These are phyloP conservation scores for Mycena latifolia DNA, from an alignment of 768 basidiomycete species.

Conservation along the genomic window DNA sequence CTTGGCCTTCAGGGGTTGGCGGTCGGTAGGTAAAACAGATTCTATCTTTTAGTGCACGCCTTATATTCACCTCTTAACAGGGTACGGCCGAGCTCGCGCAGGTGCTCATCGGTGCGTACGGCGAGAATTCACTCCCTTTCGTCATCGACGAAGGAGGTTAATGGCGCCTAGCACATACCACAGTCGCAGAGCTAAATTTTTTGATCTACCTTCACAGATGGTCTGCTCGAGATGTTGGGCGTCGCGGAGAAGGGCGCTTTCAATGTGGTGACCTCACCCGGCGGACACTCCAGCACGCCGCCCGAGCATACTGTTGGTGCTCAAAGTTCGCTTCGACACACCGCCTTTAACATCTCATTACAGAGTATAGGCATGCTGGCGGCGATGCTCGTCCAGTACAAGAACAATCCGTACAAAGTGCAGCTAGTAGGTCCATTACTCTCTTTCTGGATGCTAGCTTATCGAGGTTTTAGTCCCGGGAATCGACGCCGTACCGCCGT, in stretches of 20 bases:
- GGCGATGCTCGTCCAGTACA: constrained; percentile 60
- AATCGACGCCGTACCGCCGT: neutral
- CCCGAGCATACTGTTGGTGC: constrained; percentile 2
- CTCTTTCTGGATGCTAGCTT: too few relatives aligned
- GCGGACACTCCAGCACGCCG: constrained; percentile 76
- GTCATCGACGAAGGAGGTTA: constrained; percentile 72
- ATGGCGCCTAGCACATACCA: neutral
- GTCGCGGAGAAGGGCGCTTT: constrained; percentile 67
- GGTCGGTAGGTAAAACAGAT: constrained; percentile 43
- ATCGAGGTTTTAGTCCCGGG: neutral
- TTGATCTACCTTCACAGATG: neutral
- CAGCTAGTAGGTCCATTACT: constrained; percentile 3
- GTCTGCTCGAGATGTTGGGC: constrained; percentile 41
- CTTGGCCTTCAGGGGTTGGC: constrained; percentile 48
- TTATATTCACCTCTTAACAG: constrained; percentile 37
- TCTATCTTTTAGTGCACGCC: neutral
- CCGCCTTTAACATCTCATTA: neutral
- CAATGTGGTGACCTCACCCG: constrained; percentile 55
- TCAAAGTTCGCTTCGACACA: too few relatives aligned
- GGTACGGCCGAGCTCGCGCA: constrained; percentile 52
- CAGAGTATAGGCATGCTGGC: constrained; percentile 69
- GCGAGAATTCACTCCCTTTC: constrained; percentile 66
- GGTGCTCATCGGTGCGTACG: constrained; percentile 61
- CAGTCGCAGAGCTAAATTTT: neutral
- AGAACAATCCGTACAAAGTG: constrained; percentile 55